Evolutionary conservation across 192 early-diverging fungal genomes (phyloP).

Genomic region (Rhizoclosmatium globosum): DNA sequence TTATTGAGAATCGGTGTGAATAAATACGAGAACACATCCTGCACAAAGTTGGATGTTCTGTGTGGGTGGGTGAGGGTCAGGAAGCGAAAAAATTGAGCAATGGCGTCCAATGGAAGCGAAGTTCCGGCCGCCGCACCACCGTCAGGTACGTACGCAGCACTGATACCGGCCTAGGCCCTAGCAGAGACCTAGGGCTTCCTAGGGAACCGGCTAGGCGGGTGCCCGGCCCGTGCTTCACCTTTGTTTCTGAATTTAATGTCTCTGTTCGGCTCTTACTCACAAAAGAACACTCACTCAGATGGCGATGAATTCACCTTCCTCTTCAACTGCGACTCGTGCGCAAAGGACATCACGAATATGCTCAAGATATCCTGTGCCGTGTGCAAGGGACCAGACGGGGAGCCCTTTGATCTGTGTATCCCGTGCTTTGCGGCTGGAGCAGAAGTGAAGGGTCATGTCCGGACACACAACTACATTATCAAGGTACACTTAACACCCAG

Average conservation of each 20-base stretch:
- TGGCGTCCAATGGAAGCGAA: not conserved
- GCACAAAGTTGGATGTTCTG: not conserved
- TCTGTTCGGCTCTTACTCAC: not conserved
- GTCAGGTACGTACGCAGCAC: not conserved
- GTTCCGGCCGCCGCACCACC: not conserved
- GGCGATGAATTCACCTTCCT: slow-evolving; percentile 54
- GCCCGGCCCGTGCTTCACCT: not conserved
- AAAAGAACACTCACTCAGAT: slow-evolving; percentile 10
- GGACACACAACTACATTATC: slow-evolving; percentile 89
- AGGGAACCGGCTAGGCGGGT: too few species aligned
- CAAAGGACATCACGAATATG: slow-evolving; percentile 87
- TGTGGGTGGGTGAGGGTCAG: not conserved
- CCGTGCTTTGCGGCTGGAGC: slow-evolving; percentile 89
- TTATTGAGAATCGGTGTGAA: too few species aligned
- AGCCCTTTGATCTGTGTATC: slow-evolving; percentile 91
- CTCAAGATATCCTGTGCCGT: slow-evolving; percentile 82
- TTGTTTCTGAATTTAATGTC: not conserved
- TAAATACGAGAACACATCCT: not conserved
- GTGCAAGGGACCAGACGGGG: slow-evolving; percentile 54
- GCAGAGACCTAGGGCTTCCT: too few species aligned
- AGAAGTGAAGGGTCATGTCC: slow-evolving; percentile 82
- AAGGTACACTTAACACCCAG: slow-evolving; percentile 63
- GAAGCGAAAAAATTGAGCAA: not conserved
- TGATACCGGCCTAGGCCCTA: too few species aligned
- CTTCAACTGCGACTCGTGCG: slow-evolving; percentile 87